phyloP scores from a whole-genome alignment of 306 rosid species.

The Castanopsis chinensis region DNA sequence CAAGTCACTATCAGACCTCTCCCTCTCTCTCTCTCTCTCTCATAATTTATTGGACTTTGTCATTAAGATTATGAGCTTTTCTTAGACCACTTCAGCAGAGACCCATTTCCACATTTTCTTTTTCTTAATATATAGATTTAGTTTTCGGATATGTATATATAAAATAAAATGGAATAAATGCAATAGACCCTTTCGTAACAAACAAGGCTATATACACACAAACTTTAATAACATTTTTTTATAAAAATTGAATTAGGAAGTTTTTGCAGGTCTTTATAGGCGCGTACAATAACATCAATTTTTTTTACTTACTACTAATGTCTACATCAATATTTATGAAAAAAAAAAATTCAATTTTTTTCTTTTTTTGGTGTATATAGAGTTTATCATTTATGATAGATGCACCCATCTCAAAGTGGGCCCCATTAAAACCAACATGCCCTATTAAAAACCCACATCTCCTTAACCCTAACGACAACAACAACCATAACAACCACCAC shows the following conservation, averaged over 20 bases:
- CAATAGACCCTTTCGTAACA: neutral
- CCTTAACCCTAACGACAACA: constrained; percentile 25
- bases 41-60: constrained; percentile 19
- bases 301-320: too few relatives aligned
- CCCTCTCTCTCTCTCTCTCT: constrained; percentile 33
- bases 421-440: constrained; percentile 27
- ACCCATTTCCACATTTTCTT: neutral
- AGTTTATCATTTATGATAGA: neutral
- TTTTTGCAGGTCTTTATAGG: too few relatives aligned
- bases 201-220: too few relatives aligned
- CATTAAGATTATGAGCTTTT: constrained; percentile 17
- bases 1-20: constrained; percentile 49
- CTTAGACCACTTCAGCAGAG: neutral
- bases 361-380: neutral
- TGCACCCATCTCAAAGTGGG: constrained; percentile 25
- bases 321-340: too few relatives aligned
- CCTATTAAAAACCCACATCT: constrained; percentile 19
- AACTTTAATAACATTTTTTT: too few relatives aligned
- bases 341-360: too few relatives aligned
- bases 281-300: fast-evolving
- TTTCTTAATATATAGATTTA: neutral
- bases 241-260: too few relatives aligned
- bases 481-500: constrained; percentile 28
- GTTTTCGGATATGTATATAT: neutral
- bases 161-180: neutral